Percentiles rank a stretch among this genome's conserved stretches.
Conservation (phyloP, 306 rosid genomes). For the Alnus rubra region DNA sequence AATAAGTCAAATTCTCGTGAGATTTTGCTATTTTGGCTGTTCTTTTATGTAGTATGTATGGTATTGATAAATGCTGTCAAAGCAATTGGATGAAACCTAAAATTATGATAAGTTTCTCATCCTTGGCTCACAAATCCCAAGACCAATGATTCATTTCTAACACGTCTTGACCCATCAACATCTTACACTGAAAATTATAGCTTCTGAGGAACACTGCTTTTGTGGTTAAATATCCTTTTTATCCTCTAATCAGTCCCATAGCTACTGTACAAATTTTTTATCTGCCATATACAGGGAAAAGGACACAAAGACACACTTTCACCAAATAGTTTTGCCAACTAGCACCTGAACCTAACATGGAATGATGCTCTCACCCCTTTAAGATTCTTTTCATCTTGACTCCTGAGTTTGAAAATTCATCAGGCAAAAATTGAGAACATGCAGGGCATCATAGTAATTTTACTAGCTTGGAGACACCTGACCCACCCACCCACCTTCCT, state of each 20-base stretch:
- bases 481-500: neutral
- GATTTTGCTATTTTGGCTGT: slow-evolving; percentile 16
- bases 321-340: slow-evolving; percentile 40
- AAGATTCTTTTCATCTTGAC: slow-evolving; percentile 34
- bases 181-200: slow-evolving; percentile 61
- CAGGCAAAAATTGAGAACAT: slow-evolving; percentile 17
- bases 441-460: slow-evolving; percentile 35
- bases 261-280: slow-evolving; percentile 35
- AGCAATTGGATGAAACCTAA: slow-evolving; percentile 19
- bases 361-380: slow-evolving; percentile 44
- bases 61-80: slow-evolving; percentile 29
- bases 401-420: slow-evolving; percentile 32
- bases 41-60: neutral
- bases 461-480: slow-evolving; percentile 12
- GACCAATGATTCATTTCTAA: slow-evolving; percentile 46
- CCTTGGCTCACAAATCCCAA: slow-evolving; percentile 38
- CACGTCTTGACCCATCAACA: slow-evolving; percentile 48
- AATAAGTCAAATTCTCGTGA: slow-evolving; percentile 13
- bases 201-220: slow-evolving; percentile 41
- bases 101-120: slow-evolving; percentile 16
- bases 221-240: slow-evolving; percentile 39
- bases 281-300: slow-evolving; percentile 31
- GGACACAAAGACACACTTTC: slow-evolving; percentile 44
- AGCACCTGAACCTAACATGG: slow-evolving; percentile 51
- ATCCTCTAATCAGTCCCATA: slow-evolving; percentile 29